Base-by-base conservation (phyloP, 2,329 filamentous ascomycete species). In the Ophiostoma ips region DNA sequence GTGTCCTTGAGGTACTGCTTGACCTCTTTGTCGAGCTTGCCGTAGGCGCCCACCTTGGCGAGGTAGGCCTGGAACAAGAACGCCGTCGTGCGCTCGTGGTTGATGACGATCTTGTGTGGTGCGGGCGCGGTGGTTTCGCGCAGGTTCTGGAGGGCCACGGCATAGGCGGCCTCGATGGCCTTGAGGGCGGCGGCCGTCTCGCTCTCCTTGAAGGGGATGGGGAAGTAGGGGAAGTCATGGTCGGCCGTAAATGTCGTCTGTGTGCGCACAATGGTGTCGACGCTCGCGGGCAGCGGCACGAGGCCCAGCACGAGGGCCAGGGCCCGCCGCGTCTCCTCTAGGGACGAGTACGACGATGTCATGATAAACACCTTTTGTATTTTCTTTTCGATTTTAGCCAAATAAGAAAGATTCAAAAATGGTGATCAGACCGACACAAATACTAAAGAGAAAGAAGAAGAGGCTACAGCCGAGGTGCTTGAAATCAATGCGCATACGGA, bases 61-160 rank as follows among this genome's bases (percentile, higher is more conserved):
- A 79, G 62, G 53, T 79, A 79, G 1, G 76, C 71, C 11, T 74
- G 76, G 61, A 78, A 76, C 15, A 79, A 59, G 54, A 78, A 79
- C 31, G 68, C 71, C 2, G 75, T 70, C 16, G 73, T 69, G 56
- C 68, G 68, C 56, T 64, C 75, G n/a, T 76, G 59, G 55, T 77
- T 70, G 24, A 79, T 67, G 66, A 24, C 48, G 33, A 56, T 52
- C 10, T 30, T 24, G 1, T 34, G 35, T 5, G 24, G 6, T 28
- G 16, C 18, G 16, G 13, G 31, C 19, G 3, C 3, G 10, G 43
- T 10, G 33, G 12, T 1, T 35, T 53, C 58, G 58, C 53, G 43
- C 18, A 82, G 61, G 58, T 79, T 69, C 10, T 61, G 55, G 37
- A 64, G 73, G 1, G 74, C 71, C n/a, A 72, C 73, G 3, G 75